Evolutionary conservation across 2,329 filamentous ascomycete genomes (phyloP), one percentile per base, ranked within the genome.

Genomic region (Fusarium sp.): DNA sequence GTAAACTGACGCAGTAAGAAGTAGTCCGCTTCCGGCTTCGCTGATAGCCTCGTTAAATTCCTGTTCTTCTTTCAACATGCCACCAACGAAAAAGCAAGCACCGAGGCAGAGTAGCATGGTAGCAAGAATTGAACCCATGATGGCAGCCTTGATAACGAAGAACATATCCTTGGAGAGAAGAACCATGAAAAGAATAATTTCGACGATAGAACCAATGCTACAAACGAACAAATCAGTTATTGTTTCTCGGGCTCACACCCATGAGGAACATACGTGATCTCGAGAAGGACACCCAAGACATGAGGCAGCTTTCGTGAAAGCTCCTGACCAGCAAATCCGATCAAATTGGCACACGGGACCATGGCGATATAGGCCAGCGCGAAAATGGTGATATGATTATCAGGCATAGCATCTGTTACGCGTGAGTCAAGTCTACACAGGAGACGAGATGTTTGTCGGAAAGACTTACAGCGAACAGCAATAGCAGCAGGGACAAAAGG

Each of bases 121-220:
- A 18, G 94, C 94, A 39, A 97, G 82, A 49, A 97, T 93, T 1
- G 93, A 96, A 41, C 94, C 94, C 1, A 97, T 84, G 63, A 97
- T 95, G 33, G 94, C 94, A 60, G 93, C 93, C 79, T 94, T 90
- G 76, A 97, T 94, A 75, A 96, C 93, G n/a, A 88, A 86, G 68
- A 92, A 91, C 80, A 85, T 82, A 58, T 85, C 74, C 5, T 85
- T 81, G 17, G 80, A 81, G 9, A 96, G 86, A 49, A 97, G 84
- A 6, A 95, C 89, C 85, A 96, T 92, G 82, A 97, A 96, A 36
- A 97, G 84, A 52, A 97, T 89, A 64, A 97, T 92, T 80, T 97
- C 94, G 59, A 96, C 93, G 15, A 95, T 83, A 2, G 93, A 93
- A 6, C 92, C 93, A 58, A 95, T 80, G 1, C 85, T 86, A 36